Evolutionary conservation across 1,284 basidiomycete species (phyloP), one percentile per base, ranked within the genome.

Genomic region (Kalmanozyma brasiliensis): DNA sequence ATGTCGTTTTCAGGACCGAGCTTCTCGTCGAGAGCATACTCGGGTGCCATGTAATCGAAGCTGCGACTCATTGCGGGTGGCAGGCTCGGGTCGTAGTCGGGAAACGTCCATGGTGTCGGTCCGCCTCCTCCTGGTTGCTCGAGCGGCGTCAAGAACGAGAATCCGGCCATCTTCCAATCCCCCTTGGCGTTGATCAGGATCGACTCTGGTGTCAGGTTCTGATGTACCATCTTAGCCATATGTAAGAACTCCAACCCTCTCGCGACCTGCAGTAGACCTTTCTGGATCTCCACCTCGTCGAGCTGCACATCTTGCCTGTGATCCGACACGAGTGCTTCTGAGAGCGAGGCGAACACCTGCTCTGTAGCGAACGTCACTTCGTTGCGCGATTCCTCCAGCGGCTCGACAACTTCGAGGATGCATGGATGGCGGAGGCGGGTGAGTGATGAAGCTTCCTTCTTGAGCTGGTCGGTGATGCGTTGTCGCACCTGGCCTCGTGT

Each of bases 321-420:
- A 23, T 56, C 56, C 16, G 66, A 61, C 4, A 67, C 49, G 10
- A 76, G 38, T n/a, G 66, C 64, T 19, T 62, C 65, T 0, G 63
- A 61, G 0, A 77, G 44, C 3, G 66, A 52, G 5, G 74, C 70
- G 13, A 77, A 56, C 19, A 82, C 73, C n/a, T 71, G 86, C 80
- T 98, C 96, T 0, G 95, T 97, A 1, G 94, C 95, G 77, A 97
- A 98, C 19, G 90, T 89, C 42, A 98, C 85, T 74, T 94, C 91
- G 43, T 85, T 89, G 46, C 84, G 79, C 0, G 93, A 91, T 82
- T 98, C 95, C 83, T 98, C 94, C 40, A 97, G 84, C n/a, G 95
- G 94, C 83, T 99, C 95, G 23, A 96, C 94, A 88, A 98, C 93
- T 84, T 98, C 95, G 88, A 99, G 86, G 52, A 99, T 89, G 70